Base-by-base conservation (phyloP, 148 eudicot species). In the Nyssa sinensis region DNA sequence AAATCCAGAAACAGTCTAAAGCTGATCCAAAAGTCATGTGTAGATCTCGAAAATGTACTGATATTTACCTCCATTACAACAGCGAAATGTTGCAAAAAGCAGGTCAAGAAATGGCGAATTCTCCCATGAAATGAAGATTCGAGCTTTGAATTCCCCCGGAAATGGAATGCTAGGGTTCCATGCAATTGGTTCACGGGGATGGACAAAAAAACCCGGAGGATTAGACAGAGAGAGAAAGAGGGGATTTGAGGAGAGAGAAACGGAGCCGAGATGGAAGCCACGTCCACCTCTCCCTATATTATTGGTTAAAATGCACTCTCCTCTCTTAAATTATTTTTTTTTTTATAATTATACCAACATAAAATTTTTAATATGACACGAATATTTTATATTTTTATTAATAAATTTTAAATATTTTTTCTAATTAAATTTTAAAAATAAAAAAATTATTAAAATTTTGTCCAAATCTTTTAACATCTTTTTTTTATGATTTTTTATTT, bases 81-180 rank as follows among this genome's bases (percentile, higher is more conserved):
- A 24, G 27, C 35, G 35, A 72, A 8, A 35, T 8, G 67, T 58
- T 58, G 47, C 58, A 66, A 29, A 65, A 65, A 74, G 11, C 25
- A 27, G 74, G 66, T 79, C 82, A 79, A 64, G 57, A 70, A 69
- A 14, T 5, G 35, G 51, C 32, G 7, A 66, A 44, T 12, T 47
- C 68, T 25, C 61, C 71, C 78, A 74, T 74, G 67, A 70, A 70
- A 27, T n/a, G 49, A 67, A 74, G 63, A 17, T n/a, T 31, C 57
- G 39, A 53, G 69, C 31, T 37, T 33, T 4, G 28, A 64, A 69
- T 53, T 37, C 69, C 17, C 32, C 53, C 39, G 72, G 27, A n/a
- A 62, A 27, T 33, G 33, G 51, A 34, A 58, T 7, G 33, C 60
- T 30, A 64, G 1, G 7, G n/a, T 21, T 19, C n/a, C 67, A 14